Conservation (phyloP, 495 filamentous ascomycete species). For the Lasiosphaeriaceae sp. region DNA sequence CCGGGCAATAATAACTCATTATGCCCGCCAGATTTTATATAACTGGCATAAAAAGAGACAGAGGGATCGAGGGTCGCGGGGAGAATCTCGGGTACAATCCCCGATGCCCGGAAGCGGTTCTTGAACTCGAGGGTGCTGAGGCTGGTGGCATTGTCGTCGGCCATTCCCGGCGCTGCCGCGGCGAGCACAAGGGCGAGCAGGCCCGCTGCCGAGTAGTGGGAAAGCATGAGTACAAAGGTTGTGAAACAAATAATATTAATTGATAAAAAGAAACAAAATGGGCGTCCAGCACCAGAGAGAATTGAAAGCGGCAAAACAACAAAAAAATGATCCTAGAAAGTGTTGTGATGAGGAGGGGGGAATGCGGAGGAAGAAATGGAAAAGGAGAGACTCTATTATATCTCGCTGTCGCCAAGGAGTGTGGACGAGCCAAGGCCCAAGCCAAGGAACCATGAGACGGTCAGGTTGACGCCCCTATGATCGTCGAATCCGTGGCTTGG, state of each 20-base stretch:
- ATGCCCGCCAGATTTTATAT: conserved; percentile 15
- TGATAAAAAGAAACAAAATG: neutral
- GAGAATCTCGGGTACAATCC: conserved; percentile 27
- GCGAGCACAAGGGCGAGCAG: conserved; percentile 12
- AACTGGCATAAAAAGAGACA: conserved; percentile 24
- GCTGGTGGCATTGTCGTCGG: conserved; percentile 17
- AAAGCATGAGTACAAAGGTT: conserved; percentile 1
- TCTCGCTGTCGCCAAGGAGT: too few relatives aligned
- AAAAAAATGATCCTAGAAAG: neutral
- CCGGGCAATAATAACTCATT: conserved; percentile 18
- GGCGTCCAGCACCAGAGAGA: neutral
- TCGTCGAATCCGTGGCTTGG: too few relatives aligned
- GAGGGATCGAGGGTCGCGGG: conserved; percentile 21
- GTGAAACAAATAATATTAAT: neutral
- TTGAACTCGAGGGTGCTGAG: conserved; percentile 24
- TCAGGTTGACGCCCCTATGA: too few relatives aligned
- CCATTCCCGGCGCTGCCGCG: neutral
- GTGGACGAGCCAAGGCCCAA: too few relatives aligned
- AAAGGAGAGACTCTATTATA: too few relatives aligned
- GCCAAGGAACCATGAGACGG: too few relatives aligned
- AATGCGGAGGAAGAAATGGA: too few relatives aligned
- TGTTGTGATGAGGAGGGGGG: too few relatives aligned
- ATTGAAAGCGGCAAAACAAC: neutral
- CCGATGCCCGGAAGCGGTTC: conserved; percentile 17
- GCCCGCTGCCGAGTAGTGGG: neutral